Evolutionary conservation across 192 early-diverging fungal genomes (phyloP), one percentile per base, ranked within the genome.

Genomic region (Rhizophagus sp.): DNA sequence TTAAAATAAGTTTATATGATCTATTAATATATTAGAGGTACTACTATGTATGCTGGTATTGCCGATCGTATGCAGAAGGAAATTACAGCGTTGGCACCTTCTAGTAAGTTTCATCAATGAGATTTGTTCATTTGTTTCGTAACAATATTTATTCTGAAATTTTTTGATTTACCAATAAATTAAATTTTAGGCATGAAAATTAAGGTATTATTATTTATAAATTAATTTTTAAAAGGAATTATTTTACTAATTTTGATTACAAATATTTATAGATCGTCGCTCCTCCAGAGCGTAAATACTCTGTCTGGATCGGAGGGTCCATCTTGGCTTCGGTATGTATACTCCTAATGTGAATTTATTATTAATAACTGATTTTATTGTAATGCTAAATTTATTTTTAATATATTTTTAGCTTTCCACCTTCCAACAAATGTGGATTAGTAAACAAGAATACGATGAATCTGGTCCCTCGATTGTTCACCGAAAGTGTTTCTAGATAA

Each of bases 401-500:
- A 11, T 25, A 24, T 36, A n/a, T 64, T n/a, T 44, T 15, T 49
- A 77, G 47, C 93, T 97, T 76, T 96, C 97, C 64, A 97, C 96
- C 84, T 99, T 99, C 96, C 97, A 98, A 87, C 93, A 97, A 87
- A 95, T 97, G 97, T 99, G 97, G 97, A 94, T 97, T 87, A 95
- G 96, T 72, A 97, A 96, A 93, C 93, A 95, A 90, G 97, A 98
- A 89, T 97, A 98, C 90, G 96, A 97, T 89, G 97, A 99, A 90
- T 93, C 92, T 78, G 97, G 97, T 83, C 96, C 97, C 41, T 95
- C 94, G 57, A 98, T 98, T 81, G 97, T 98, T 78, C 97, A 98
- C 92, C 92, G 96, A 89, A 98, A 97, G 91, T 98, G 97, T 88
- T 97, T 94, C 91, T 94, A 94, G 91, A 85, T 27, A 80, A 73